Evolutionary conservation across 2,329 filamentous ascomycete genomes (phyloP), one percentile per base, ranked within the genome.

Genomic region (Elsinoe batatas): DNA sequence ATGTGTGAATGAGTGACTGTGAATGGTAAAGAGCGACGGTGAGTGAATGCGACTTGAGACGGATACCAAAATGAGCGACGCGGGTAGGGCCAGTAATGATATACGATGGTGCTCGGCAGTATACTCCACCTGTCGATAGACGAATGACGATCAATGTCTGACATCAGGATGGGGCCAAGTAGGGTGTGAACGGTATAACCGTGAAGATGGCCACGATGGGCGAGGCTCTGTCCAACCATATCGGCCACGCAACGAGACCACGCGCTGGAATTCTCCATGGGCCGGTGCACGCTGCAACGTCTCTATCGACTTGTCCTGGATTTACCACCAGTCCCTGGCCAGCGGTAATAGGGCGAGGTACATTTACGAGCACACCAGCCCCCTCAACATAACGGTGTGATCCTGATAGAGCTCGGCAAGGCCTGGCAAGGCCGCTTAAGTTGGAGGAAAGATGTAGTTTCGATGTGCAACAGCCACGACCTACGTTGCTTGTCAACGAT

Each of bases 81-180:
- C 40, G 40, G 40, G 40, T 44, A 44, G 17, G 40, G 40, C 40
- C 17, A 44, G 20, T 44, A 6, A 44, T 44, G 20, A 44, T 44
- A 44, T 44, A 44, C n/a, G 40, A 44, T 20, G 10, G 26, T 22
- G n/a, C 40, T 44, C 17, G 40, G 20, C 20, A 26, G 18, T 22
- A 18, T 6, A 22, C 18, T 44, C 40, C 18, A 26, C 17, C 18
- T 26, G 40, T 44, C 40, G 10, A 26, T 22, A 17, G 17, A 12
- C 26, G 20, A 44, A 44, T 44, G 40, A 44, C 40, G 40, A 44
- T 44, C 40, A 44, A 22, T 44, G 40, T 44, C 40, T 44, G 40
- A 44, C 40, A 44, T 44, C 8, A 12, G 18, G 40, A 44, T 44
- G 40, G 40, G 40, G 40, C 40, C 40, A 44, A n/a, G 20, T 44